phyloP scores from a whole-genome alignment of 2,329 filamentous ascomycete genomes.

The Emmonsia crescens region DNA sequence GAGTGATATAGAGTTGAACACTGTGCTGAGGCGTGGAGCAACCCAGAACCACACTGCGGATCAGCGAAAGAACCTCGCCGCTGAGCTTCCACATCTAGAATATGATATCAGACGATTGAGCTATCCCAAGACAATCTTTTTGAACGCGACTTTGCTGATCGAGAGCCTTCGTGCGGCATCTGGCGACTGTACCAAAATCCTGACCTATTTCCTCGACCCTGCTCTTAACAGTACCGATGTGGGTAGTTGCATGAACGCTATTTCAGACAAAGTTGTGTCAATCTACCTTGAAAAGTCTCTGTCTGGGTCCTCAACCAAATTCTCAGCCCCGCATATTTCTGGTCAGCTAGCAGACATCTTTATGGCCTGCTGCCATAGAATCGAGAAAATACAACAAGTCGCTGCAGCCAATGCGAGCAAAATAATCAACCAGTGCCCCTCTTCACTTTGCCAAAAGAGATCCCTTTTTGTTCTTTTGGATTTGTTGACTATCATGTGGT shows the following conservation, averaged over 20 bases:
- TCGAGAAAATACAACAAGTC: slow-evolving; percentile 79
- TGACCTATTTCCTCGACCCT: slow-evolving; percentile 91
- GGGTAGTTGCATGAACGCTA: slow-evolving; percentile 51
- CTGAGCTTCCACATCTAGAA: slow-evolving; percentile 64
- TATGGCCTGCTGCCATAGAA: slow-evolving; percentile 83
- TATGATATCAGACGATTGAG: slow-evolving; percentile 69
- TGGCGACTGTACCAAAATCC: slow-evolving; percentile 79
- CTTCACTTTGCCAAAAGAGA: slow-evolving; percentile 76
- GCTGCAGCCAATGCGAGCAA: slow-evolving; percentile 74
- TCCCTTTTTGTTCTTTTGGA: slow-evolving; percentile 90
- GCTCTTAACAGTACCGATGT: slow-evolving; percentile 56
- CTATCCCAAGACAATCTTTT: slow-evolving; percentile 83
- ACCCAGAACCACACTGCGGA: slow-evolving; percentile 58
- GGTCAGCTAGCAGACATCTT: slow-evolving; percentile 78
- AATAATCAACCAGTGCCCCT: slow-evolving; percentile 75
- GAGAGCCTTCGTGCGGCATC: slow-evolving; percentile 77
- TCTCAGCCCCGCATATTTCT: slow-evolving; percentile 86
- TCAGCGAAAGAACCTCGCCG: slow-evolving; percentile 68
- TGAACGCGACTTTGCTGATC: slow-evolving; percentile 81
- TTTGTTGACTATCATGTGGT: slow-evolving; percentile 88
- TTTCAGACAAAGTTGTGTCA: slow-evolving; percentile 60
- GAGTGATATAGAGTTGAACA: slow-evolving; percentile 94
- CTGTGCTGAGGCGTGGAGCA: slow-evolving; percentile 77
- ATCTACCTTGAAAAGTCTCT: slow-evolving; percentile 70
- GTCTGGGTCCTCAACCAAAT: slow-evolving; percentile 58